Evolutionary conservation across 2,329 filamentous ascomycete genomes (phyloP).

Genomic region (Rhynchosporium agropyri): DNA sequence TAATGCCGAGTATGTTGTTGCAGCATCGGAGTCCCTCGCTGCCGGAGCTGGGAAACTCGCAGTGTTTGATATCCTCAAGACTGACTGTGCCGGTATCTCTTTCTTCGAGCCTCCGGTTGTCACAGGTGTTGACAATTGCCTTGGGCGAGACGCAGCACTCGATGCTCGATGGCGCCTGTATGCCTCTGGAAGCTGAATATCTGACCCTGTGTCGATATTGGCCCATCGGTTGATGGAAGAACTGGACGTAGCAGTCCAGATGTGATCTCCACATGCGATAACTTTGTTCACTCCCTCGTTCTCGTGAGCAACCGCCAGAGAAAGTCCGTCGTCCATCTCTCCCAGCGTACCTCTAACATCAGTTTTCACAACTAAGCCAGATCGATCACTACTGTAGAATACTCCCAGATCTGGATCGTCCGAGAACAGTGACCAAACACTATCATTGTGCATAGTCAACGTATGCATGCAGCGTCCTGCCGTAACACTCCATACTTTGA

Average conservation of each 20-base stretch:
- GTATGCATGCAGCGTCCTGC: slow-evolving; percentile 97
- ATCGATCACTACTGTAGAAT: slow-evolving; percentile 94
- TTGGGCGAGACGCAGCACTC: slow-evolving; percentile 46
- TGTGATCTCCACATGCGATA: slow-evolving; percentile 55
- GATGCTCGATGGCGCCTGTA: slow-evolving; percentile 55
- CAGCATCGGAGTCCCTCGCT: slow-evolving; percentile 57
- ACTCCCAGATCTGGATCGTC: slow-evolving; percentile 81
- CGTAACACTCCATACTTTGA: slow-evolving; percentile 97
- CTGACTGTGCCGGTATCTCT: slow-evolving; percentile 75
- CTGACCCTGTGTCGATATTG: slow-evolving; percentile 77
- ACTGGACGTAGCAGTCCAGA: slow-evolving; percentile 74
- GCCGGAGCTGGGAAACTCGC: slow-evolving; percentile 68
- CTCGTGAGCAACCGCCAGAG: slow-evolving; percentile 88
- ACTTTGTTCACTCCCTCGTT: slow-evolving; percentile 77
- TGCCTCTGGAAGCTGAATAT: slow-evolving; percentile 65
- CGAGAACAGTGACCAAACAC: slow-evolving; percentile 94
- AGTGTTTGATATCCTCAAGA: slow-evolving; percentile 83
- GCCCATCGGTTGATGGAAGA: slow-evolving; percentile 76
- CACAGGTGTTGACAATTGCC: slow-evolving; percentile 44
- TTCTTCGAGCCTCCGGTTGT: slow-evolving; percentile 50
- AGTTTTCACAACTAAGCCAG: slow-evolving; percentile 93
- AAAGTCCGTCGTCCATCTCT: slow-evolving; percentile 84
- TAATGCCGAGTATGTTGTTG: slow-evolving; percentile 52
- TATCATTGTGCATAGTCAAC: slow-evolving; percentile 98
- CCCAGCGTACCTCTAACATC: slow-evolving; percentile 75